Percentiles rank a stretch among this genome's conserved stretches.
These are phyloP conservation scores for Globisporangium radiosum DNA, from an alignment of 352 stramenopile genomes.

Conservation along the genomic window DNA sequence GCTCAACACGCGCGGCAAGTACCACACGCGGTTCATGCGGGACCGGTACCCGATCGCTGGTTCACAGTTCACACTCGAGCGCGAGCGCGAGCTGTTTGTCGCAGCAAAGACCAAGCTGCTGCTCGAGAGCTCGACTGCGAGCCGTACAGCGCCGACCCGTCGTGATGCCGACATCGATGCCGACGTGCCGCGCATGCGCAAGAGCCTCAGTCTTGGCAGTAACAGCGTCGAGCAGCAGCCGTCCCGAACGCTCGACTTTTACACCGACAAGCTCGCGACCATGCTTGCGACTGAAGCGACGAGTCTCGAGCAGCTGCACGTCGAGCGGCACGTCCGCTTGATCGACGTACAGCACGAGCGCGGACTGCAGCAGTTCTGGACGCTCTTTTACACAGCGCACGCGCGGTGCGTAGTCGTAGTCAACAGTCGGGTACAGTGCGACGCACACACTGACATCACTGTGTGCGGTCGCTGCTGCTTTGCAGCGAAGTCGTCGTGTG, in stretches of 20 bases:
- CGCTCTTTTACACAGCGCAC: slow-evolving; percentile 26
- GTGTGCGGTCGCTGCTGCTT: slow-evolving; percentile 1
- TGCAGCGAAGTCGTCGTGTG: slow-evolving; percentile 51
- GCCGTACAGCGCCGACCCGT: neutral
- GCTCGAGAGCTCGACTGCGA: slow-evolving; percentile 16
- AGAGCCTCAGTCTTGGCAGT: slow-evolving; percentile 7
- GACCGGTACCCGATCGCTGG: slow-evolving; percentile 69
- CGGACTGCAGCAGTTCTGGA: slow-evolving; percentile 57
- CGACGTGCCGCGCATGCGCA: slow-evolving; percentile 1
- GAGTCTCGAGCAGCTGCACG: slow-evolving; percentile 15
- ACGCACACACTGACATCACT: slow-evolving; percentile 1
- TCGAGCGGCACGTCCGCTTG: slow-evolving; percentile 32
- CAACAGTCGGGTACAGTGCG: neutral
- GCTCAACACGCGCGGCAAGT: slow-evolving; percentile 57
- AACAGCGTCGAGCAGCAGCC: neutral
- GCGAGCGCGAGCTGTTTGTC: slow-evolving; percentile 47
- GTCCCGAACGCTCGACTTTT: slow-evolving; percentile 49
- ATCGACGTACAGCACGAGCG: slow-evolving; percentile 24
- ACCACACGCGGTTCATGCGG: slow-evolving; percentile 62
- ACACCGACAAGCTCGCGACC: slow-evolving; percentile 28
- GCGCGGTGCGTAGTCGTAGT: slow-evolving; percentile 20
- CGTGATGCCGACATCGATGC: neutral
- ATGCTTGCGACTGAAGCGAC: slow-evolving; percentile 28
- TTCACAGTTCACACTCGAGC: slow-evolving; percentile 60
- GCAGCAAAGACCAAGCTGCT: slow-evolving; percentile 66